These are phyloP conservation scores for Colletotrichum orchidophilum DNA, from an alignment of 2,329 filamentous ascomycete genomes.

Conservation along the genomic window DNA sequence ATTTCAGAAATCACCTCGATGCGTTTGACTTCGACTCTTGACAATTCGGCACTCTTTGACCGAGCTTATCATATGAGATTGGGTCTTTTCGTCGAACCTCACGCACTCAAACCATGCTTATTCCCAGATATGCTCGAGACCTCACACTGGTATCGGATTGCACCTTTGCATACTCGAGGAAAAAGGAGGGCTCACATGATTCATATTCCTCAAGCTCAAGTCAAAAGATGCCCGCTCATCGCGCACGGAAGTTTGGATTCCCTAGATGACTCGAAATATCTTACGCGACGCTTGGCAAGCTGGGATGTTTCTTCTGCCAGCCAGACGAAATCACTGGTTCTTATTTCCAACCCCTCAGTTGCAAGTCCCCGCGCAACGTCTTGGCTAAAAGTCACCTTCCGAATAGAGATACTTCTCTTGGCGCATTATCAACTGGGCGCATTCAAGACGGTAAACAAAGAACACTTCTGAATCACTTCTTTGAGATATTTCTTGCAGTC, in stretches of 20 bases:
- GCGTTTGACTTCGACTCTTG: too few relatives aligned
- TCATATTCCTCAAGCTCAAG: too few relatives aligned
- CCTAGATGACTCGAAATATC: not conserved
- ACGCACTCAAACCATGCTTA: too few relatives aligned
- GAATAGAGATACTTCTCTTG: conserved; percentile 10
- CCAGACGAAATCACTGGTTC: not conserved
- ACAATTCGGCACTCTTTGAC: too few relatives aligned
- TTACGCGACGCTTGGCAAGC: not conserved
- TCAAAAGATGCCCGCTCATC: not conserved
- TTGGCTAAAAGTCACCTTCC: conserved; percentile 29
- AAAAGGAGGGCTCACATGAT: too few relatives aligned
- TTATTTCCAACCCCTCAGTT: not conserved
- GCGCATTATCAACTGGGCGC: not conserved
- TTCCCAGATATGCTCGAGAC: too few relatives aligned
- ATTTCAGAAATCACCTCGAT: too few relatives aligned
- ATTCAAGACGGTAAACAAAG: not conserved
- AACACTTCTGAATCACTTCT: not conserved
- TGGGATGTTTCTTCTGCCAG: not conserved
- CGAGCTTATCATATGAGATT: too few relatives aligned
- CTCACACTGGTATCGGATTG: too few relatives aligned
- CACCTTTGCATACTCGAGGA: too few relatives aligned
- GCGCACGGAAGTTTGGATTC: not conserved
- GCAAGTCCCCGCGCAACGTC: conserved; percentile 13
- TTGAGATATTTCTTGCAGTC: not conserved
- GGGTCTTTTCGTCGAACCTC: too few relatives aligned